Conservation (phyloP, 176 grass and related monocot species). For the Poa annua region DNA sequence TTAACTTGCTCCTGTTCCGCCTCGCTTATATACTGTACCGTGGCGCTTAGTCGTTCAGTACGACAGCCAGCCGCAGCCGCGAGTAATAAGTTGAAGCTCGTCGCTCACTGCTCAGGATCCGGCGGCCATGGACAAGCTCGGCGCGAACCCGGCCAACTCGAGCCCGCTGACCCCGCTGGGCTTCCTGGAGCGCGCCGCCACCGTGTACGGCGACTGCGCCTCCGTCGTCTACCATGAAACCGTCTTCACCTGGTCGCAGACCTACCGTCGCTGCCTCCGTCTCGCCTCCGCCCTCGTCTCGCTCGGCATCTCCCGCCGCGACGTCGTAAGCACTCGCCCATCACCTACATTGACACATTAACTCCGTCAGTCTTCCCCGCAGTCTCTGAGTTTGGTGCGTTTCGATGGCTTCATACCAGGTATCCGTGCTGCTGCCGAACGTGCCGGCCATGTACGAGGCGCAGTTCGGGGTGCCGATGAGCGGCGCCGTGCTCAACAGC, state of each 20-base stretch:
- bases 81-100: too few relatives aligned
- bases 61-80: too few relatives aligned
- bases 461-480: conserved; percentile 95
- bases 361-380: too few relatives aligned
- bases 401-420: conserved; percentile 34
- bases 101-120: too few relatives aligned
- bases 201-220: conserved; percentile 58
- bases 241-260: conserved; percentile 76
- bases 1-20: too few relatives aligned
- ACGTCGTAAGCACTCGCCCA: conserved; percentile 50
- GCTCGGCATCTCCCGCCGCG: conserved; percentile 69
- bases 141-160: conserved; percentile 61
- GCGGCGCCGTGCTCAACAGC: conserved; percentile 84
- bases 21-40: too few relatives aligned
- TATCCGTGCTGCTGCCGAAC: conserved; percentile 77
- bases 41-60: too few relatives aligned
- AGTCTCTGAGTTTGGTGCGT: too few relatives aligned
- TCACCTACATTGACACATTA: not conserved
- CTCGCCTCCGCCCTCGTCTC: conserved; percentile 77
- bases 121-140: conserved; percentile 47
- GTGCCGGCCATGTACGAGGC: conserved; percentile 93
- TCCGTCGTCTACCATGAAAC: conserved; percentile 72
- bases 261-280: conserved; percentile 62
- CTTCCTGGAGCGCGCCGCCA: conserved; percentile 72
- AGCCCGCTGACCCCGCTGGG: conserved; percentile 65